Conservation (phyloP, 495 filamentous ascomycete species). For the Aspergillus bridgeri region DNA sequence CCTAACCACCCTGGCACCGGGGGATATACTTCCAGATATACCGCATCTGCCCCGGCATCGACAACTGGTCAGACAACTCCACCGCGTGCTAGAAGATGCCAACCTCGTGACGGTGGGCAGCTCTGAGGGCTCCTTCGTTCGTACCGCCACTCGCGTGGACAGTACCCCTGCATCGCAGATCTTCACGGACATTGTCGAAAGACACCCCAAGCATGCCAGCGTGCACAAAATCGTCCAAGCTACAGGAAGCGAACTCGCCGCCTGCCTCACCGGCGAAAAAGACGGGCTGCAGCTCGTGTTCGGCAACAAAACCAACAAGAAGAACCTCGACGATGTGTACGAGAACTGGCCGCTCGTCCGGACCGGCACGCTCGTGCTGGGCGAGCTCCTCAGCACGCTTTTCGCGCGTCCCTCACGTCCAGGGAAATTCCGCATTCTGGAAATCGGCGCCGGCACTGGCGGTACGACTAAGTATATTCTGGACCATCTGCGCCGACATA, state of each 20-base stretch:
- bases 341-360: conserved; percentile 34
- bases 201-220: conserved; percentile 21
- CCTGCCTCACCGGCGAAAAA: conserved; percentile 22
- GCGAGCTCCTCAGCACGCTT: conserved; percentile 22
- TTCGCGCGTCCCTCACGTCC: too few species aligned
- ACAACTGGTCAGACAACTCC: not conserved
- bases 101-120: not conserved
- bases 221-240: conserved; percentile 27
- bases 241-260: conserved; percentile 18
- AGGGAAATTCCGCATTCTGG: too few species aligned
- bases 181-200: conserved; percentile 1
- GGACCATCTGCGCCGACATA: too few species aligned
- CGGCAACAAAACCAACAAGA: conserved; percentile 18
- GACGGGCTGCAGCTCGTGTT: conserved; percentile 36
- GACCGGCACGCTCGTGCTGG: conserved; percentile 45
- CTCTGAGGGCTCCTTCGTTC: not conserved
- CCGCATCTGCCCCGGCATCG: not conserved
- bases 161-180: not conserved
- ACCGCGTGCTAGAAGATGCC: not conserved
- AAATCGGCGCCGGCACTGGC: too few species aligned
- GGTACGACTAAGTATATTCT: too few species aligned
- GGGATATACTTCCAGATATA: not conserved
- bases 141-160: conserved; percentile 1
- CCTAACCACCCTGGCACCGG: conserved; percentile 7
- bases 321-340: conserved; percentile 29